Evolutionary conservation across 371 early-diverging fungal species (phyloP).

Genomic region (Chytridiales sp.): DNA sequence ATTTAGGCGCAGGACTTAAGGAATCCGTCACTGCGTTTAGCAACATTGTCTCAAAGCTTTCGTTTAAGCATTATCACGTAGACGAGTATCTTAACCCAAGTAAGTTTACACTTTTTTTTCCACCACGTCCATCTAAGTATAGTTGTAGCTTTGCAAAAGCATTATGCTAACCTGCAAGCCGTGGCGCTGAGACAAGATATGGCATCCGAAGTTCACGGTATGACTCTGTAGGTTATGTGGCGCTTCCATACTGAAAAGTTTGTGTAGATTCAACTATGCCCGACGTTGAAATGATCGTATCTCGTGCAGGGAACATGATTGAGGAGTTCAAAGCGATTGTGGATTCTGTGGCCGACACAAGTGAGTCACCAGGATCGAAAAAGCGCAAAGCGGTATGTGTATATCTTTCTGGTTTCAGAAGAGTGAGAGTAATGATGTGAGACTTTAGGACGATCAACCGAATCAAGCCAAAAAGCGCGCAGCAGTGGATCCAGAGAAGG

Average conservation of each 20-base stretch:
- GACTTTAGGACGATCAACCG: neutral
- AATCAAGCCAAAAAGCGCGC: slow-evolving; percentile 9
- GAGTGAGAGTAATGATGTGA: neutral
- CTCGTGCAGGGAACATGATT: slow-evolving; percentile 24
- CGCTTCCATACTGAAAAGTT: neutral
- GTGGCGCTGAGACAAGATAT: slow-evolving; percentile 51
- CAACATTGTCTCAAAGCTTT: slow-evolving; percentile 47
- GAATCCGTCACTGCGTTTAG: slow-evolving; percentile 21
- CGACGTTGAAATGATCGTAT: slow-evolving; percentile 21
- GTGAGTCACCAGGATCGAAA: slow-evolving; percentile 2
- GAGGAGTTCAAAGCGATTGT: slow-evolving; percentile 20
- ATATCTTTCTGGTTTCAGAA: neutral
- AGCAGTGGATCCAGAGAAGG: slow-evolving; percentile 3
- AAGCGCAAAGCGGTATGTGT: slow-evolving; percentile 19
- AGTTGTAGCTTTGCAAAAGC: slow-evolving; percentile 58
- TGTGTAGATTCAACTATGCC: slow-evolving; percentile 36
- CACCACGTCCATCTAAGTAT: slow-evolving; percentile 4
- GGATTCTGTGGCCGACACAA: slow-evolving; percentile 11
- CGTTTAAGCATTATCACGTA: slow-evolving; percentile 51
- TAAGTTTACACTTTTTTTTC: slow-evolving; percentile 27
- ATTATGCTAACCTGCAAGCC: slow-evolving; percentile 62
- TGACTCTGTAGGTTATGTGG: neutral
- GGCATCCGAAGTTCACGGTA: slow-evolving; percentile 37
- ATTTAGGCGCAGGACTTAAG: slow-evolving; percentile 11
- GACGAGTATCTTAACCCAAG: slow-evolving; percentile 63